A percentile compares a stretch with the other conserved stretches of the same genome.
Evolutionary conservation across 345 rosid species (phyloP).

Genomic region (Firmiana major): DNA sequence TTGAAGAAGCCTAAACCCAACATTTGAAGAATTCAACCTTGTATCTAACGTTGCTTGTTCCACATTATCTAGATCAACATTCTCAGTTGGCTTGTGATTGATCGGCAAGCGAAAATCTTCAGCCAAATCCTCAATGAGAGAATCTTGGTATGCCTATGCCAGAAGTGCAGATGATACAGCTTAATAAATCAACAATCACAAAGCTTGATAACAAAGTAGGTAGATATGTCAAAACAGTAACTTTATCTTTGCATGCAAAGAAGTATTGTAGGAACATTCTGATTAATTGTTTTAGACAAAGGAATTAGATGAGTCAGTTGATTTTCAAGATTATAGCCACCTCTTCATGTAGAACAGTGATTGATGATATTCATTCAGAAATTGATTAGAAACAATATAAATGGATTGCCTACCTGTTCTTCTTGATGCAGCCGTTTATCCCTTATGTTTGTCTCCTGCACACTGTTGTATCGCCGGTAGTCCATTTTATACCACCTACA

Average conservation of each 20-base stretch:
- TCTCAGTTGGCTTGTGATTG: constrained; percentile 66
- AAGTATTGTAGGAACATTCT: neutral
- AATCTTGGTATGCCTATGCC: constrained; percentile 46
- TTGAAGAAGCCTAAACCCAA: constrained; percentile 92
- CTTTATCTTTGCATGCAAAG: neutral
- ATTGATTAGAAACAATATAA: neutral
- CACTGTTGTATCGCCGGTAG: constrained; percentile 26
- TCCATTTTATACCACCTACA: constrained; percentile 37
- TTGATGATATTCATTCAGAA: neutral
- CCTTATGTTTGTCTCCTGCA: constrained; percentile 37
- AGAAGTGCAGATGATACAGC: neutral
- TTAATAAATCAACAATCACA: constrained; percentile 8
- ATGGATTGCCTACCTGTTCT: neutral
- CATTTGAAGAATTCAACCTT: constrained; percentile 68
- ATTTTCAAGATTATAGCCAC: neutral
- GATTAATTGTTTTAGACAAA: neutral
- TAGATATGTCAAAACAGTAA: neutral
- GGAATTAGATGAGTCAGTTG: neutral
- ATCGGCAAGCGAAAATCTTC: constrained; percentile 79
- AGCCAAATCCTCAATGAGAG: constrained; percentile 59
- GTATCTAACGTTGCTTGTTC: constrained; percentile 90
- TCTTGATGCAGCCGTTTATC: constrained; percentile 21
- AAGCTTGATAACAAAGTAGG: neutral
- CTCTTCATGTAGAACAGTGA: neutral
- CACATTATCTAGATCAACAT: constrained; percentile 81